These are phyloP conservation scores for Macroventuria anomochaeta DNA, from an alignment of 2,329 filamentous ascomycete species.

Conservation along the genomic window DNA sequence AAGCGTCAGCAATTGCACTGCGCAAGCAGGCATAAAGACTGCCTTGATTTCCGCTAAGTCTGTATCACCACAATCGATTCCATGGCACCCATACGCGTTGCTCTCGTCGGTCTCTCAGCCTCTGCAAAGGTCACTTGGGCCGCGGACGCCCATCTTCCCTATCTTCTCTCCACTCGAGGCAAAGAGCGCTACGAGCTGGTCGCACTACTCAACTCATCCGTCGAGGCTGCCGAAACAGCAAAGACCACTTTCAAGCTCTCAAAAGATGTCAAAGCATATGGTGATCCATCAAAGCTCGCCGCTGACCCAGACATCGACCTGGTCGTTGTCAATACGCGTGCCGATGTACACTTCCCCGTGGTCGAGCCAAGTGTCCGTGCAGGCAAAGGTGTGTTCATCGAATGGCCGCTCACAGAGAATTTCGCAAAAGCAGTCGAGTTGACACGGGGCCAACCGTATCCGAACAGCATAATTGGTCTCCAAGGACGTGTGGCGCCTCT, in stretches of 20 bases:
- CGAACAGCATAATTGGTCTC: slow-evolving; percentile 50
- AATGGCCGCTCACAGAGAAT: slow-evolving; percentile 56
- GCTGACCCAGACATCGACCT: slow-evolving; percentile 39
- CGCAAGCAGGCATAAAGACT: neutral
- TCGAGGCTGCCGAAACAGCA: slow-evolving; percentile 50
- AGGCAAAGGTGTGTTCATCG: slow-evolving; percentile 62
- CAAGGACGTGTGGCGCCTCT: slow-evolving; percentile 52
- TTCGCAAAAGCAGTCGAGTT: slow-evolving; percentile 50
- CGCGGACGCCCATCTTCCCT: slow-evolving; percentile 63
- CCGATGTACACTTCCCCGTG: slow-evolving; percentile 59
- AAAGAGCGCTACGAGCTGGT: slow-evolving; percentile 52
- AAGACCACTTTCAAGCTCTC: slow-evolving; percentile 50
- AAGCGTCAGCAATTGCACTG: neutral
- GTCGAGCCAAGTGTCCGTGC: slow-evolving; percentile 57
- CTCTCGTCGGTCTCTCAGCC: slow-evolving; percentile 65
- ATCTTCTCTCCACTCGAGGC: slow-evolving; percentile 56
- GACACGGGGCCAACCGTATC: slow-evolving; percentile 25
- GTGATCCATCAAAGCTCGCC: slow-evolving; percentile 51
- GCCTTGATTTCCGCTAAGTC: neutral
- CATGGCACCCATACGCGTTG: slow-evolving; percentile 63
- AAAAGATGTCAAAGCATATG: slow-evolving; percentile 53
- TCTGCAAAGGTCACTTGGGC: slow-evolving; percentile 63
- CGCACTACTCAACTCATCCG: slow-evolving; percentile 55
- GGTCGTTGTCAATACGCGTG: slow-evolving; percentile 62
- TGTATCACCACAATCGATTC: too few species aligned